Evolutionary conservation across 192 early-diverging fungal species (phyloP), one percentile per base, ranked within the genome.

Genomic region (Coemansia sp.): DNA sequence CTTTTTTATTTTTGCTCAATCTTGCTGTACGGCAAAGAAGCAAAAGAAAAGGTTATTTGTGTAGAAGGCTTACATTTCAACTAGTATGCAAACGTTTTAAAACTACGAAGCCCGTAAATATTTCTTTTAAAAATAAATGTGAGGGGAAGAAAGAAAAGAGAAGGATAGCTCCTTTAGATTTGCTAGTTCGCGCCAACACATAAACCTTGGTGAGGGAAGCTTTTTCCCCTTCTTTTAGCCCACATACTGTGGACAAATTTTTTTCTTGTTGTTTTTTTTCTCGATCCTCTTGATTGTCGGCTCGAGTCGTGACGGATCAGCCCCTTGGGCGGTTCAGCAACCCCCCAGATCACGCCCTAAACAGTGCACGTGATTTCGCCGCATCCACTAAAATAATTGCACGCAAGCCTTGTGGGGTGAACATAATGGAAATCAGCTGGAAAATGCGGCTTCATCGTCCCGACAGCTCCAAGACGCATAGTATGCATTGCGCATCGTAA

Each of bases 31-130:
- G 7, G 17, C 20, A 7, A 34, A 65, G 14, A 41, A 36, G 15
- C 61, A 53, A 60, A 33, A 35, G 29, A 29, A 29, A 29, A 29
- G 3, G 29, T 29, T 1, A 29, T 29, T 29, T 29, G 29, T 29
- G 3, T 29, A 29, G 29, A 29, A 3, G 1, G 1, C 71, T 73
- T 73, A 73, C 71, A 73, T 74, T 76, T 76, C 63, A 76, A 67
- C 63, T 66, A 74, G 54, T 60, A 43, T 63, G 40, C 32, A 57
- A 60, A 59, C 29, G 29, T 63, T 62, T 64, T 17, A 48, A 66
- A 73, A 66, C 71, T 73, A 73, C 71, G 62, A 29, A 67, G 65
- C 71, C 71, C 62, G 67, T 70, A 58, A 63, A 62, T 66, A 58
- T 62, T 67, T 67, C 36, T 53, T 69, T 53, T 54, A 41, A 66